Base-by-base conservation (phyloP, 768 basidiomycete genomes). In the Leucogyrophana mollusca region DNA sequence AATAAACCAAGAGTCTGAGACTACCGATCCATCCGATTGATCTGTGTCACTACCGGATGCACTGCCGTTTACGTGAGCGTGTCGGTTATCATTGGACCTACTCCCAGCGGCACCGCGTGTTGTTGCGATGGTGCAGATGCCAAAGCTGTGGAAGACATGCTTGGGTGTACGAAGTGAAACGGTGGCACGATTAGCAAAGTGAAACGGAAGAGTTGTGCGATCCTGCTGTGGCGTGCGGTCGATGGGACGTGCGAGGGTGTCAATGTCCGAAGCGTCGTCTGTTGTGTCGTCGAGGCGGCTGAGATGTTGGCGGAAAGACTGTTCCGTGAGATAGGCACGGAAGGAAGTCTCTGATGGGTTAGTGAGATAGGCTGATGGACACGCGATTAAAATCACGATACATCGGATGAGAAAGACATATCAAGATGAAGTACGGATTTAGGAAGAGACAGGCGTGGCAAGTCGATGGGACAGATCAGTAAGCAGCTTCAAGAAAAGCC, bases 281-380 rank as follows among this genome's bases (percentile, higher is more conserved):
- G 69, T 61, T 38, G 69, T 72, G 57, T 85, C 85, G 56, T 94
- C 86, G 57, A 96, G 80, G 45, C 85, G 85, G 50, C 83, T 90
- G 50, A 97, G 79, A 65, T 97, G 94, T 45, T 90, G 89, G 43
- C 94, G 90, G 66, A 99, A 97, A 20, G 93, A 94, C 60, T 90
- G 90, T 61, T 96, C 94, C n/a, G 94, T 98, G 55, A 98, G 84
- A 70, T 91, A 94, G 16, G 92, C 77, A 43, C 94, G 84, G 69
- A 99, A 97, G 6, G 93, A 93, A 38, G 84, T 84, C 68, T 97
- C 94, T 46, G 87, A 83, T 18, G 95, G 95, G 67, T 97, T 98
- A 25, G 93, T 91, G 62, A 94, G 80, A 73, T 93, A 93, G 39
- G 94, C 95, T 97, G 72, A 35, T 50, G 36, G 48, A 42, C 53